Conservation (phyloP, 2,329 filamentous ascomycete genomes). For the Aspergillus novofumigatus region DNA sequence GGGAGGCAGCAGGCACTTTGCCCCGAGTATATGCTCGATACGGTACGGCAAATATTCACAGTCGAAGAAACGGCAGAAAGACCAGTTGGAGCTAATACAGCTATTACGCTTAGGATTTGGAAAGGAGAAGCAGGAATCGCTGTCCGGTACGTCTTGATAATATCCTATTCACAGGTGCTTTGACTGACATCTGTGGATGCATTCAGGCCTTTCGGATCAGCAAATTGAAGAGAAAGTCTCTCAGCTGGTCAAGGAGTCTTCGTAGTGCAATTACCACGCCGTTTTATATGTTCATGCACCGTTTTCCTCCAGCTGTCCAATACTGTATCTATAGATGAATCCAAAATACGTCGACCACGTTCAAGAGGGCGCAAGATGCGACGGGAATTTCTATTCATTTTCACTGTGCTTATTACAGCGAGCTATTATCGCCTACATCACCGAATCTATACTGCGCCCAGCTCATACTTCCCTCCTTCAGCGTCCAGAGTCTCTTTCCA, state of each 20-base stretch:
- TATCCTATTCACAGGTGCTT: not conserved
- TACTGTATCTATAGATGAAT: constrained; percentile 40
- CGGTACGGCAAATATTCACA: constrained; percentile 52
- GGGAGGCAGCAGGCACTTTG: constrained; percentile 79
- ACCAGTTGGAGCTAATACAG: constrained; percentile 11
- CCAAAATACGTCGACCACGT: constrained; percentile 16
- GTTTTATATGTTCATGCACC: constrained; percentile 24
- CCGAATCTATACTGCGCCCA: constrained; percentile 56
- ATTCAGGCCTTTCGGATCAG: constrained; percentile 61
- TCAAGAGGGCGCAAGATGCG: not conserved
- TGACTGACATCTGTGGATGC: constrained; percentile 10
- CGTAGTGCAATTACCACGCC: constrained; percentile 23
- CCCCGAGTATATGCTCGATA: constrained; percentile 91
- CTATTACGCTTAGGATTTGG: constrained; percentile 53
- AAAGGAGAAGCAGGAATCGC: constrained; percentile 61
- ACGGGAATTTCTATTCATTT: not conserved
- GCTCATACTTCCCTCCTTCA: constrained; percentile 49
- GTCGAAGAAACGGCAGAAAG: not conserved
- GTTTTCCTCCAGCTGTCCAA: constrained; percentile 20
- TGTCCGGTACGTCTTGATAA: constrained; percentile 49
- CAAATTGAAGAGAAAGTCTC: constrained; percentile 67
- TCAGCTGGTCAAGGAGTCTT: constrained; percentile 54
- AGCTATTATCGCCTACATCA: constrained; percentile 23
- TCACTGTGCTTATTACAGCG: constrained; percentile 13
- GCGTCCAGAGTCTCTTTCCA: constrained; percentile 46